Evolutionary conservation across 1,139 yeast genomes (phyloP).

Genomic region (Petasospora fabianii): DNA sequence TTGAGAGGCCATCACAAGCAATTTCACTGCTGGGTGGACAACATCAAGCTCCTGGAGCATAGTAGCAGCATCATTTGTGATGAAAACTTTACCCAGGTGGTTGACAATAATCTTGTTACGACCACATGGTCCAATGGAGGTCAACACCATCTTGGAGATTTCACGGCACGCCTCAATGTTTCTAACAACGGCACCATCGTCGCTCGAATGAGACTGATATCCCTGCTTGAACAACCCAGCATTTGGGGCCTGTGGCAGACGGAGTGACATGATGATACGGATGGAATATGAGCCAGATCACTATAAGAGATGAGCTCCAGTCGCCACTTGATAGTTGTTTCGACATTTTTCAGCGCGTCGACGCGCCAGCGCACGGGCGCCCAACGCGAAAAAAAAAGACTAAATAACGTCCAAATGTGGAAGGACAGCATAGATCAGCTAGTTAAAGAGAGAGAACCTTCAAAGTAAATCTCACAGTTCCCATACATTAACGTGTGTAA

Average conservation of each 20-base stretch:
- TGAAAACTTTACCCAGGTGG: conserved; percentile 73
- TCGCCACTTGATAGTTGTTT: neutral
- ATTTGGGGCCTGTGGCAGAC: conserved; percentile 90
- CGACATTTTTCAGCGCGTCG: neutral
- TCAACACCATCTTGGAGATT: conserved; percentile 83
- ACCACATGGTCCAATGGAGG: conserved; percentile 97
- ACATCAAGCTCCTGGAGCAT: conserved; percentile 90
- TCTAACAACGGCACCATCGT: conserved; percentile 91
- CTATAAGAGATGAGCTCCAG: neutral
- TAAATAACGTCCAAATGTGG: too few relatives aligned
- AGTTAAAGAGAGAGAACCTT: too few relatives aligned
- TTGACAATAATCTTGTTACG: conserved; percentile 94
- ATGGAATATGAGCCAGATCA: too few relatives aligned
- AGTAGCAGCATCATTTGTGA: conserved; percentile 96
- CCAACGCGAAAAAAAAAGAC: too few relatives aligned
- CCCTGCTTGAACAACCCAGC: conserved; percentile 95
- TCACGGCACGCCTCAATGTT: conserved; percentile 94
- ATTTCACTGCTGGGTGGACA: conserved; percentile 96
- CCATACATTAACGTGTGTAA: too few relatives aligned
- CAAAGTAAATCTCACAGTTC: too few relatives aligned
- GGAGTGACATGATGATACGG: conserved; percentile 62
- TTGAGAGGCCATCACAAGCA: conserved; percentile 92
- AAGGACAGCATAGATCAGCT: too few relatives aligned
- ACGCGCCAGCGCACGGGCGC: too few relatives aligned
- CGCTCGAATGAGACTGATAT: conserved; percentile 81